These are phyloP conservation scores for Oehlia diaphana DNA, from an alignment of 192 early-diverging fungal species.

Conservation along the genomic window DNA sequence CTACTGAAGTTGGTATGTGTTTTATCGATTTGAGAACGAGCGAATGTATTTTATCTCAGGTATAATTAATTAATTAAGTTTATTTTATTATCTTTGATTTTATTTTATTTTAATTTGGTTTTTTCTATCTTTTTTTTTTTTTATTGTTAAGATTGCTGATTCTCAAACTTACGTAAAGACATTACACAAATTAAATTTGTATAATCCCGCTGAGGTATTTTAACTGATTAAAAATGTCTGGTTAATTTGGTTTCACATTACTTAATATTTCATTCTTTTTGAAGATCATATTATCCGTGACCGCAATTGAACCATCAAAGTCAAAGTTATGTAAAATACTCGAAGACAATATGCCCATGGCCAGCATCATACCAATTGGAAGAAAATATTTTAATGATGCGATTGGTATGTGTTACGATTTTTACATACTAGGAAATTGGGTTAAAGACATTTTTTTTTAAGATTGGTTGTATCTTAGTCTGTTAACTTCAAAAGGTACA, in stretches of 20 bases:
- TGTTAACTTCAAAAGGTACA: too few relatives aligned
- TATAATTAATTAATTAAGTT: conserved; percentile 24
- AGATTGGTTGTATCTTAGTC: too few relatives aligned
- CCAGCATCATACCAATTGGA: conserved; percentile 49
- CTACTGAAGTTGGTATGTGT: conserved; percentile 49
- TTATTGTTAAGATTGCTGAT: conserved; percentile 55
- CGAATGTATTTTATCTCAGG: conserved; percentile 63
- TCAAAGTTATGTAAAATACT: conserved; percentile 56
- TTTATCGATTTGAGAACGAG: conserved; percentile 54
- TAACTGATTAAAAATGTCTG: background rate
- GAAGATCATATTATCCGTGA: conserved; percentile 53
- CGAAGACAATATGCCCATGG: conserved; percentile 39
- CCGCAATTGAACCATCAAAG: conserved; percentile 48
- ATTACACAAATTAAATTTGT: conserved; percentile 58
- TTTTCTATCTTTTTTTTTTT: background rate
- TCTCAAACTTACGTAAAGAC: conserved; percentile 61
- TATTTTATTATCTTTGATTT: too few relatives aligned
- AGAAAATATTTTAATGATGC: conserved; percentile 62
- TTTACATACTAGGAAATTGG: background rate
- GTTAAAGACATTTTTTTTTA: too few relatives aligned
- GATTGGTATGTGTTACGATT: conserved; percentile 31
- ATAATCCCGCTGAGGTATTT: conserved; percentile 59
- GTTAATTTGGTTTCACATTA: background rate
- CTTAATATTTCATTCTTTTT: background rate
- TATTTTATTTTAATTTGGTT: too few relatives aligned